Evolutionary conservation across 768 basidiomycete species (phyloP).

Genomic region (Podaxis carcinomalis): DNA sequence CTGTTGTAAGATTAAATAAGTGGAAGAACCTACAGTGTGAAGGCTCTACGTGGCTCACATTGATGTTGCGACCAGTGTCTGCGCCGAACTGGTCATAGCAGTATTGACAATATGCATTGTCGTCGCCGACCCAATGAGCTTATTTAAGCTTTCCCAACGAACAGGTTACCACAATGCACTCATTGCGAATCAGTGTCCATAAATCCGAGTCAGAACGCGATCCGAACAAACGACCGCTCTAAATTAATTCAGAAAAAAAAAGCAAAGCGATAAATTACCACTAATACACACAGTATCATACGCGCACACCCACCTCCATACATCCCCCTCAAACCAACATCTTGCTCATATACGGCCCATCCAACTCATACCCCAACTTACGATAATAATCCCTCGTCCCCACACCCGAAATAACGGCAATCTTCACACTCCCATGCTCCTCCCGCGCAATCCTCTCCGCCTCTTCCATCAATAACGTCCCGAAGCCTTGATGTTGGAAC

Average conservation of each 20-base stretch:
- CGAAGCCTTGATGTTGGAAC: slow-evolving; percentile 98
- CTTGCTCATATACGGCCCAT: slow-evolving; percentile 99
- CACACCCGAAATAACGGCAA: slow-evolving; percentile 98
- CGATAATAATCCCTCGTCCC: slow-evolving; percentile 97
- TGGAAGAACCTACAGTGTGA: too few species aligned
- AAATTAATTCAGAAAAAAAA: not conserved
- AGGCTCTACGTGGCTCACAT: too few species aligned
- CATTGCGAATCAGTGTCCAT: too few species aligned
- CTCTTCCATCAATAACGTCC: slow-evolving; percentile 97
- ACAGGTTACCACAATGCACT: too few species aligned
- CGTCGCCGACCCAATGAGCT: too few species aligned
- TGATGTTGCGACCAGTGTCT: too few species aligned
- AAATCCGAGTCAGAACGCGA: too few species aligned
- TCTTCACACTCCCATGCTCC: slow-evolving; percentile 92
- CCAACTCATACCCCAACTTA: slow-evolving; percentile 88
- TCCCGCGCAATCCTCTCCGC: slow-evolving; percentile 96
- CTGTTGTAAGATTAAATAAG: too few species aligned
- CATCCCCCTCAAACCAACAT: slow-evolving; percentile 37
- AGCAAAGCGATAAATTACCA: not conserved
- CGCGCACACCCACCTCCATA: not conserved
- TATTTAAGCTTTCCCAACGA: too few species aligned
- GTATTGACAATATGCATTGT: too few species aligned
- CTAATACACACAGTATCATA: not conserved
- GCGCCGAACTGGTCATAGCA: too few species aligned
- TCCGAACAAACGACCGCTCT: too few species aligned